Evolutionary conservation across 306 rosid species (phyloP), one percentile per base, ranked within the genome.

Genomic region (Cicer arietinum): DNA sequence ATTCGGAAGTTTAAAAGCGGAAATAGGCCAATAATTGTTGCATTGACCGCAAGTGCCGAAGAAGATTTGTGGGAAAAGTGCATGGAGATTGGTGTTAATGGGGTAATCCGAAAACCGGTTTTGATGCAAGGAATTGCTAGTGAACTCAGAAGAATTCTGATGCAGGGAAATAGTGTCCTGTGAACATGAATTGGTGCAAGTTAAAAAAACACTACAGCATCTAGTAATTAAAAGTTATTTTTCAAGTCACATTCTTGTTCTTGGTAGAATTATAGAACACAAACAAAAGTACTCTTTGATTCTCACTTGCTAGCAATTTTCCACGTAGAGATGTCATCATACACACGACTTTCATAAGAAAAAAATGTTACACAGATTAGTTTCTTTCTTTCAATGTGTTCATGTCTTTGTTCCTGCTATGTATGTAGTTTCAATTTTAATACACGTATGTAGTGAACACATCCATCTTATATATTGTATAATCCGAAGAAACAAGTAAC

Each of bases 31-130:
- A 62, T 95, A 67, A 95, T 95, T 54, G 77, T 95, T 45, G 99
- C 87, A 2, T 65, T 92, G 77, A 88, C 96, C 0, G 87, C 97
- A 5, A 84, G 83, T 50, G 86, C 87, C 0, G 98, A 90, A 54
- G 99, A 90, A 58, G 92, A 89, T 57, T 71, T 94, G 84, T 85
- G 96, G 98, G 98, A 90, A 35, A 85, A 82, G 73, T 95, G 99
- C 54, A 83, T 76, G 88, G 91, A 90, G 82, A 84, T 74, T 8
- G 99, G 98, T 20, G 90, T 95, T 45, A 89, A 89, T 13, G 99
- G 99, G 51, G 79, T 92, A 53, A 80, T 95, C 77, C 83, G 90
- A 37, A 95, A 92, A 73, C 99, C 99, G 5, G 88, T 87, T 67
- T 81, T 90, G 85, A 35, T 90, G 87, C 96, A 87, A 72, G 99